These are phyloP conservation scores for Trypanosoma rangeli DNA, from an alignment of 208 protist species.

Conservation along the genomic window DNA sequence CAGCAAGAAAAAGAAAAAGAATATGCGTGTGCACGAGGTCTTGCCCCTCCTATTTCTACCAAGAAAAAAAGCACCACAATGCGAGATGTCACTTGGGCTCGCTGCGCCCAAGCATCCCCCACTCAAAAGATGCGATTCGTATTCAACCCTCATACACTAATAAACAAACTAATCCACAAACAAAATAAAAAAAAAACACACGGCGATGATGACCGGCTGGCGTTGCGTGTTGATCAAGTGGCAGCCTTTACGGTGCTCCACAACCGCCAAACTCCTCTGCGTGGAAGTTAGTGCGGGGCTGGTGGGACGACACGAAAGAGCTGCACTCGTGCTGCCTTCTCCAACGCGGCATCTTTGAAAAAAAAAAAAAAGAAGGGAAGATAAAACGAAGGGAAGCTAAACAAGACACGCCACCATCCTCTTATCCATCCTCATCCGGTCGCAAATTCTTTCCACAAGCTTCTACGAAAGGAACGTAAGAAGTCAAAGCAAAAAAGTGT, in stretches of 20 bases:
- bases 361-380: neutral
- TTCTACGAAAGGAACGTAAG: too few species aligned
- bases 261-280: neutral
- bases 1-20: neutral
- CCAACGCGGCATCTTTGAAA: neutral
- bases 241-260: neutral
- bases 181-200: neutral
- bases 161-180: too few species aligned
- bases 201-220: neutral
- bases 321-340: neutral
- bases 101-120: neutral
- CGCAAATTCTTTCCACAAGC: too few species aligned
- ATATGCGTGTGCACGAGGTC: neutral
- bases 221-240: neutral
- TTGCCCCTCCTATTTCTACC: neutral
- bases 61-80: neutral
- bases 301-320: neutral
- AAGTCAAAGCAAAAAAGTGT: neutral
- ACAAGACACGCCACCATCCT: conserved; percentile 2
- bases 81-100: neutral
- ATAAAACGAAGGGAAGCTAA: conserved; percentile 19
- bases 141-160: neutral
- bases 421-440: too few species aligned
- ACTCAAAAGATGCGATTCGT: neutral
- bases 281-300: conserved; percentile 8